Evolutionary conservation across 208 protist genomes (phyloP).

Genomic region (Crithidia fasciculata): DNA sequence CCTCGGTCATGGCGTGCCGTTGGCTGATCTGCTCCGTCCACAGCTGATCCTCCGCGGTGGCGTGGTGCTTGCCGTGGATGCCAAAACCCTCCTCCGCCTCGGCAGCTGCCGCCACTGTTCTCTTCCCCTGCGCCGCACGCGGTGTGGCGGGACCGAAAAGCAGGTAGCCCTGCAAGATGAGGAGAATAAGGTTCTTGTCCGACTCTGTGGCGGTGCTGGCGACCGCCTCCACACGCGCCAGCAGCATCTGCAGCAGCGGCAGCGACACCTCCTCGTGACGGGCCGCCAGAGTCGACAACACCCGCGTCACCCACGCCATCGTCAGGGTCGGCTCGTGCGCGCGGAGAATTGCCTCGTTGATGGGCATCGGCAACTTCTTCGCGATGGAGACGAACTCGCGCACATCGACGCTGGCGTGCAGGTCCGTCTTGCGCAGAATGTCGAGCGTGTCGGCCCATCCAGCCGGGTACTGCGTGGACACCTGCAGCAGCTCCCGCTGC

Average conservation of each 20-base stretch:
- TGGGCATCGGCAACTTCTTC: constrained; percentile 64
- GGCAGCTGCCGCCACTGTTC: not conserved
- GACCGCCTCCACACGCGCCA: constrained; percentile 47
- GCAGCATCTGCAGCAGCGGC: constrained; percentile 45
- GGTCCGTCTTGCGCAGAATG: constrained; percentile 50
- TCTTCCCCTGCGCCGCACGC: not conserved
- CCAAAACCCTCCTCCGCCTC: not conserved
- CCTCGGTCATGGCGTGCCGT: not conserved
- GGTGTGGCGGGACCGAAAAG: not conserved
- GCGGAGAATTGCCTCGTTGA: constrained; percentile 53
- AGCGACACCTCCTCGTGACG: constrained; percentile 58
- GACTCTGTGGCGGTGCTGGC: constrained; percentile 47
- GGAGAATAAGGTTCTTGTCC: constrained; percentile 74
- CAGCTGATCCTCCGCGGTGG: not conserved
- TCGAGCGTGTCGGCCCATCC: constrained; percentile 39
- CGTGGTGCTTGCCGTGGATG: not conserved
- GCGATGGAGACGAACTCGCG: constrained; percentile 59
- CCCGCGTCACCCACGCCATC: constrained; percentile 69
- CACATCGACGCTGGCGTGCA: constrained; percentile 63
- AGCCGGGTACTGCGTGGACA: constrained; percentile 56
- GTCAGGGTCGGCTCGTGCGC: constrained; percentile 57
- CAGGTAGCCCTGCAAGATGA: constrained; percentile 75
- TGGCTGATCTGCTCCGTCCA: constrained; percentile 12
- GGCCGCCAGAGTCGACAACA: constrained; percentile 62
- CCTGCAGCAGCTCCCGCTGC: constrained; percentile 62